Conservation (phyloP, 805 yeast species). For the Ogataea neopini region DNA sequence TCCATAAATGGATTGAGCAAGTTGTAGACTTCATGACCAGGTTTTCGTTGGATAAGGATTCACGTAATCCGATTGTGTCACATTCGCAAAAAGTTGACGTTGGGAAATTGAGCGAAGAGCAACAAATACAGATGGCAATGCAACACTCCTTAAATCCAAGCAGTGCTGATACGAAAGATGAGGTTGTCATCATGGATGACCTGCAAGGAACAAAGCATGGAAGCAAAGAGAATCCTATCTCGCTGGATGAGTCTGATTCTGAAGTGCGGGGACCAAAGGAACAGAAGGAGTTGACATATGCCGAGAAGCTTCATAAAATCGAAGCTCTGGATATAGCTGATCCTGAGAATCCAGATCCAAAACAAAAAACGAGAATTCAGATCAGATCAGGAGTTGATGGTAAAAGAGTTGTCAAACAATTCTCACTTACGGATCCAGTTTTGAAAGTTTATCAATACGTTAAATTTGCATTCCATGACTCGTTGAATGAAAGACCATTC, state of each 20-base stretch:
- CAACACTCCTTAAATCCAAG: conserved; percentile 52
- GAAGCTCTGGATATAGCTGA: conserved; percentile 51
- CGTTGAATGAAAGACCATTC: conserved; percentile 46
- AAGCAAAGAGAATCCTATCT: conserved; percentile 25
- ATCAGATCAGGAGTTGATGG: conserved; percentile 82
- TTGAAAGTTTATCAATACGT: conserved; percentile 60
- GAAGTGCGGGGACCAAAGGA: conserved; percentile 9
- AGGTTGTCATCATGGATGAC: conserved; percentile 28
- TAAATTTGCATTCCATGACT: conserved; percentile 55
- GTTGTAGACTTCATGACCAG: conserved; percentile 65
- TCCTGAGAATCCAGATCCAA: conserved; percentile 53
- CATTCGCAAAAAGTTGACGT: conserved; percentile 65
- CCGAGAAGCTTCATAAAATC: conserved; percentile 19
- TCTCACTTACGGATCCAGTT: conserved; percentile 60
- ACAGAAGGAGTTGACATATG: conserved; percentile 18
- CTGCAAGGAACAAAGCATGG: conserved; percentile 1
- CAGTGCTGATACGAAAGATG: conserved; percentile 29
- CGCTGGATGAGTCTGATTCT: conserved; percentile 20
- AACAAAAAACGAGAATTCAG: conserved; percentile 73
- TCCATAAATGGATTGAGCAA: conserved; percentile 62
- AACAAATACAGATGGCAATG: conserved; percentile 77
- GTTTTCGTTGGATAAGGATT: conserved; percentile 64
- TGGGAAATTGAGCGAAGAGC: conserved; percentile 72
- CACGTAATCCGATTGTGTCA: conserved; percentile 63
- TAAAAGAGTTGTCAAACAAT: conserved; percentile 72